Percentiles rank a stretch among this genome's conserved stretches.
phyloP scores from a whole-genome alignment of 2,329 filamentous ascomycete species.

The Trichoderma semiorbis region DNA sequence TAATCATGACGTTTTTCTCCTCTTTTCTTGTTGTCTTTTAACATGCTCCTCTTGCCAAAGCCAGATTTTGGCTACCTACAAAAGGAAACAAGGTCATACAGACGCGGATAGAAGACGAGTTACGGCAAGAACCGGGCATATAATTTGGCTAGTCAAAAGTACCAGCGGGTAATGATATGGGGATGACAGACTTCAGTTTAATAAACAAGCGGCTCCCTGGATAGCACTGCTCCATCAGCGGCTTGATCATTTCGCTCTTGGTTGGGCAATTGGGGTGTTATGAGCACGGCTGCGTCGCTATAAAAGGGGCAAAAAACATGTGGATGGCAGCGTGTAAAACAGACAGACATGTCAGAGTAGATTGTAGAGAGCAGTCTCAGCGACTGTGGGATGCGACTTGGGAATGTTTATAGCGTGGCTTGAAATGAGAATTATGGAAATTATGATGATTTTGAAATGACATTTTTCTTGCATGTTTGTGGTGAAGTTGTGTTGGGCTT shows the following conservation, averaged over 20 bases:
- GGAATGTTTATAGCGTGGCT: not conserved
- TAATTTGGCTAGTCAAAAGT: not conserved
- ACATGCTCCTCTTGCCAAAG: not conserved
- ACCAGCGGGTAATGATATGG: not conserved
- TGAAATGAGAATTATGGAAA: not conserved
- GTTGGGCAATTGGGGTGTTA: not conserved
- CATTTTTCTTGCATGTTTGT: not conserved
- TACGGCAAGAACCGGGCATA: not conserved
- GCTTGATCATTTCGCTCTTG: not conserved
- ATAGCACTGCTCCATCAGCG: not conserved
- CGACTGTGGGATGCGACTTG: not conserved
- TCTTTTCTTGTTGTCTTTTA: not conserved
- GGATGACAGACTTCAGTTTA: not conserved
- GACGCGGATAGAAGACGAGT: not conserved
- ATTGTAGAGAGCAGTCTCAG: constrained; percentile 9
- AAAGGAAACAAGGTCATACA: not conserved
- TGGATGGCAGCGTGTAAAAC: not conserved
- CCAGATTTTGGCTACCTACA: not conserved
- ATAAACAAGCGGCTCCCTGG: not conserved
- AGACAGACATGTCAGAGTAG: not conserved
- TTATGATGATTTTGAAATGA: not conserved
- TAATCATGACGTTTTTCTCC: not conserved
- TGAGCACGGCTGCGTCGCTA: not conserved
- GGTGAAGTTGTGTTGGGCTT: not conserved
- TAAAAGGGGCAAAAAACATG: not conserved